Evolutionary conservation across 441 rosid genomes (phyloP), one percentile per base, ranked within the genome.

Genomic region (Hypseocharis bilobata): DNA sequence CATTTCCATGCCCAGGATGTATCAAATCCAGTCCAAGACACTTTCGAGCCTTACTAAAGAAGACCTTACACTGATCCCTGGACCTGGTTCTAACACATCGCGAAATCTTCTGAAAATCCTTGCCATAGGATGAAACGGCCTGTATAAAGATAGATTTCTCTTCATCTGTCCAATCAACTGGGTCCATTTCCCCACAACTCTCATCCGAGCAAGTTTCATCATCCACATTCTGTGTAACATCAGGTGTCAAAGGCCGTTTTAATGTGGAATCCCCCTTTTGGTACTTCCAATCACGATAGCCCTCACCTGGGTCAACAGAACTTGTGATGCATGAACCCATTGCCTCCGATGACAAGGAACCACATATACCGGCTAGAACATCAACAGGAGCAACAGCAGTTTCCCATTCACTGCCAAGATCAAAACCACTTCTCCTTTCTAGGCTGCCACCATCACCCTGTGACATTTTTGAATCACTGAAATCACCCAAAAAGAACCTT

Each of bases 201-300:
- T 91, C 99, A 74, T 88, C 96, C 1, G 98, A 91, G 65, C 90
- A 91, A 16, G 91, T 86, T 71, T 88, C 96, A 69, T 89, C 94
- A 69, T 86, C 98, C 63, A 74, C 79, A 80, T 75, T 84, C 69
- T 82, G 85, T 38, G 82, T 77, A 70, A 81, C 78, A 66, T 87
- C 92, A 71, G 91, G 85, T 60, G 86, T 64, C 2, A 84, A 83
- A 64, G 81, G 82, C 68, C 74, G 64, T 67, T 77, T 85, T 13
- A 69, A 73, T 20, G 73, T 68, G 74, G 80, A 81, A 62, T 81
- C 84, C 61, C 76, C 75, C 62, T 80, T 83, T 16, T 66, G 80
- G 70, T 77, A 75, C 78, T 72, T 85, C 82, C 72, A 59, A 45
- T 81, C 91, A 68, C 65, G 71, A 66, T 73, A 71, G 56, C 82